Evolutionary conservation across 768 basidiomycete genomes (phyloP).

Genomic region (Antrodiella citrinella): DNA sequence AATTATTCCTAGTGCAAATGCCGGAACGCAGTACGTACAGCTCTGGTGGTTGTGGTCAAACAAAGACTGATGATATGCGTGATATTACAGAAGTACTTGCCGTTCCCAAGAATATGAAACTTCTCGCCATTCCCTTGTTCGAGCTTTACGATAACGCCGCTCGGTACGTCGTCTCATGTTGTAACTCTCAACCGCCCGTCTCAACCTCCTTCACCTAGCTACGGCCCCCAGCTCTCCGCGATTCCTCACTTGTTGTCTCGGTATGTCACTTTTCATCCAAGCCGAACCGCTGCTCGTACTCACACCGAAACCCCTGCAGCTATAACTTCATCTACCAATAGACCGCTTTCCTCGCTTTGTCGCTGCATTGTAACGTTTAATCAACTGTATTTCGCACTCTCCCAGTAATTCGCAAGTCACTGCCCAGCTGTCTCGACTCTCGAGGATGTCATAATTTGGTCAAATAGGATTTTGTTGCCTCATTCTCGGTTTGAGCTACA

Average conservation of each 20-base stretch:
- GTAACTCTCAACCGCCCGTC: neutral
- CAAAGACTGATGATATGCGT: neutral
- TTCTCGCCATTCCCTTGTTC: slow-evolving; percentile 92
- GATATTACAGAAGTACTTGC: slow-evolving; percentile 73
- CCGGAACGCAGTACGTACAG: slow-evolving; percentile 82
- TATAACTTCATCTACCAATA: slow-evolving; percentile 80
- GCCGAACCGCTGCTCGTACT: neutral
- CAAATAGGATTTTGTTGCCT: no score
- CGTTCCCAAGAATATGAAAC: slow-evolving; percentile 98
- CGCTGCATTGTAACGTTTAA: no score
- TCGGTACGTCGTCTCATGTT: slow-evolving; percentile 31
- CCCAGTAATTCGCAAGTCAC: no score
- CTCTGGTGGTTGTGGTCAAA: neutral
- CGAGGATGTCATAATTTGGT: no score
- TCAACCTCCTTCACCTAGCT: slow-evolving; percentile 33
- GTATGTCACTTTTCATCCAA: slow-evolving; percentile 29
- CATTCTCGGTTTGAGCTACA: no score
- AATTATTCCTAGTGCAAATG: slow-evolving; percentile 91
- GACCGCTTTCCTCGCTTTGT: slow-evolving; percentile 2
- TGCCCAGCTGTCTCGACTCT: no score
- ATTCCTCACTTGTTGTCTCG: slow-evolving; percentile 89
- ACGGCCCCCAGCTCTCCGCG: slow-evolving; percentile 90
- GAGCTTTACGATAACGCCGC: slow-evolving; percentile 98
- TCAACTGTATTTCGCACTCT: no score
- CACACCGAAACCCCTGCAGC: slow-evolving; percentile 6